Evolutionary conservation across 352 stramenopile genomes (phyloP).

Genomic region (Phytophthora kernoviae): DNA sequence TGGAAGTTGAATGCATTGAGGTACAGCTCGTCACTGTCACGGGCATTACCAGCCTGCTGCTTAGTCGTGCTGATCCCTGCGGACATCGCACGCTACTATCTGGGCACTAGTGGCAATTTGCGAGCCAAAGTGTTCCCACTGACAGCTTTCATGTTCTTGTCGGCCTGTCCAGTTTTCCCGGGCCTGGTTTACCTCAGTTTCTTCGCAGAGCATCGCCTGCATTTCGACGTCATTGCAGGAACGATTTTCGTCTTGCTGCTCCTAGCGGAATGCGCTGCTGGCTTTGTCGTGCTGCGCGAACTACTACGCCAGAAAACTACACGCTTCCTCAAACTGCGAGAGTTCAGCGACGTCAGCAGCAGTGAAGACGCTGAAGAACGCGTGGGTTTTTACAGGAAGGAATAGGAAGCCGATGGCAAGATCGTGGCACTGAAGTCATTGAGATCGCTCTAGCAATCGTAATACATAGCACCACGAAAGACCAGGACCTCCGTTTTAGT

Average conservation of each 20-base stretch:
- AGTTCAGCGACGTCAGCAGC: slow-evolving; percentile 24
- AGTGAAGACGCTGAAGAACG: slow-evolving; percentile 26
- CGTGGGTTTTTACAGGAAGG: slow-evolving; percentile 19
- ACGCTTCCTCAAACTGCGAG: slow-evolving; percentile 58
- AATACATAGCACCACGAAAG: background rate
- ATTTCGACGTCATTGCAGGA: slow-evolving; percentile 54
- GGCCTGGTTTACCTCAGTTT: slow-evolving; percentile 60
- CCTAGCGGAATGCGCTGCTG: slow-evolving; percentile 39
- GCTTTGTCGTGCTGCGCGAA: slow-evolving; percentile 49
- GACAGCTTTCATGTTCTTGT: slow-evolving; percentile 72
- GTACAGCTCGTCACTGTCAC: slow-evolving; percentile 51
- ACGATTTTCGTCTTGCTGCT: slow-evolving; percentile 43
- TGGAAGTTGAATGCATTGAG: slow-evolving; percentile 36
- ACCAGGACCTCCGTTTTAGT: slow-evolving; percentile 1
- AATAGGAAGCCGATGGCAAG: slow-evolving; percentile 14
- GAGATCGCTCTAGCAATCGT: background rate
- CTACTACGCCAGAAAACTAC: slow-evolving; percentile 64
- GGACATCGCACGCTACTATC: slow-evolving; percentile 58
- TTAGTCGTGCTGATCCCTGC: slow-evolving; percentile 51
- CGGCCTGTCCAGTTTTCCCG: slow-evolving; percentile 60
- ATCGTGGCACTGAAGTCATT: slow-evolving; percentile 22
- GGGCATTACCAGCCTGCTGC: slow-evolving; percentile 43
- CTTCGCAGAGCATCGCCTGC: slow-evolving; percentile 52
- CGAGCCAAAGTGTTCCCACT: slow-evolving; percentile 65
- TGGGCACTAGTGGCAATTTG: slow-evolving; percentile 64